phyloP scores from a whole-genome alignment of 73 alveolate species.

The Paramecium biaurelia region DNA sequence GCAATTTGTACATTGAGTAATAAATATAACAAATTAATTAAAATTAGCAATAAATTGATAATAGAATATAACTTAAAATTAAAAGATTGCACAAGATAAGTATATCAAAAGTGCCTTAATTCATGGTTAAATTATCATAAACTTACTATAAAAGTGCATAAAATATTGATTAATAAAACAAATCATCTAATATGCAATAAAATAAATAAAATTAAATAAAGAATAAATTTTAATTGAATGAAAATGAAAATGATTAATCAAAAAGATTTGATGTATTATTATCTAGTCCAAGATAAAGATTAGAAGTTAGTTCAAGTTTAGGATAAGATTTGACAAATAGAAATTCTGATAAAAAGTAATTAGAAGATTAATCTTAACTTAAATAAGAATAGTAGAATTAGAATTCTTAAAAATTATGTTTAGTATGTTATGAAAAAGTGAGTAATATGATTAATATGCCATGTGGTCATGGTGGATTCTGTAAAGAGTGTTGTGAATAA shows the following conservation, averaged over 20 bases:
- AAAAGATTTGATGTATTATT: not conserved
- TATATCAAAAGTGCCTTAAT: constrained; percentile 27
- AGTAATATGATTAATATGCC: constrained; percentile 47
- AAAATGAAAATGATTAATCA: not conserved
- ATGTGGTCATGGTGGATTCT: constrained; percentile 56
- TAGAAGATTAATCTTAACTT: not conserved
- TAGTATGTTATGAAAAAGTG: constrained; percentile 43
- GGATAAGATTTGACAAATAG: constrained; percentile 8
- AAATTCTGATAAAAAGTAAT: not conserved
- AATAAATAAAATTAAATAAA: not conserved
- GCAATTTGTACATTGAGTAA: not conserved
- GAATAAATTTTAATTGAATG: not conserved
- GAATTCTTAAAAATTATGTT: not conserved
- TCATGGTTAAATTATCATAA: not conserved
- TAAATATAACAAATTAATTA: not conserved
- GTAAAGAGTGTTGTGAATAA: constrained; percentile 21
- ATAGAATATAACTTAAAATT: not conserved
- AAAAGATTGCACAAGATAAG: not conserved
- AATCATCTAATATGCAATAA: not conserved
- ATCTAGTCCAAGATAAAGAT: constrained; percentile 7
- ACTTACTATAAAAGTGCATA: not conserved
- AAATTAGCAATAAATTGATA: not conserved
- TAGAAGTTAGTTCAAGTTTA: not conserved
- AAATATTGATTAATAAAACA: not conserved
- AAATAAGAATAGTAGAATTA: not conserved